A percentile compares a stretch with the other conserved stretches of the same genome.
Evolutionary conservation across 2,329 filamentous ascomycete species (phyloP).

Genomic region (Trichoderma cornu-damae): DNA sequence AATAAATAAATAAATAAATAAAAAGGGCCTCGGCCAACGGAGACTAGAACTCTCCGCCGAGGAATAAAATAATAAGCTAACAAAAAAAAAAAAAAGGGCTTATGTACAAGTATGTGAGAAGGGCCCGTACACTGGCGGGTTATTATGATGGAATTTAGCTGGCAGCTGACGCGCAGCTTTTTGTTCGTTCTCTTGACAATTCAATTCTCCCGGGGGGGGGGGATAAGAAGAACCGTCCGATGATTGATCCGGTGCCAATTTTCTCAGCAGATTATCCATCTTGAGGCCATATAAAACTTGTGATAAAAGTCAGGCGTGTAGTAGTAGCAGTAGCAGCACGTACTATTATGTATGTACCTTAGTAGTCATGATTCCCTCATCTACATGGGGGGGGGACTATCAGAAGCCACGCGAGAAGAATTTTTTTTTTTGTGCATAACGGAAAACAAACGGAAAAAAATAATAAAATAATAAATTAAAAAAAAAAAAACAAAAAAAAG

Average conservation of each 20-base stretch:
- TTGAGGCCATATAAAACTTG: too few relatives aligned
- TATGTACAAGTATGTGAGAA: too few relatives aligned
- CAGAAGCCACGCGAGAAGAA: not conserved
- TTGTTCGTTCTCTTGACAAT: not conserved
- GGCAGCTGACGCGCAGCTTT: constrained; percentile 7
- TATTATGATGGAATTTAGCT: not conserved
- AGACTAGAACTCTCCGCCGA: not conserved
- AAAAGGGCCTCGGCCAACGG: constrained; percentile 3
- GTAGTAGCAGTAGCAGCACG: too few relatives aligned
- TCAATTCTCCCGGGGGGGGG: too few relatives aligned
- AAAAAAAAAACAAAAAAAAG: not conserved
- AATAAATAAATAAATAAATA: not conserved
- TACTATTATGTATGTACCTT: too few relatives aligned
- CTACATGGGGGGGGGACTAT: constrained; percentile 10
- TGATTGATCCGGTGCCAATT: not conserved
- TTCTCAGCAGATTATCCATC: not conserved
- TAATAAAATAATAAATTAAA: not conserved
- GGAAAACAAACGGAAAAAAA: not conserved
- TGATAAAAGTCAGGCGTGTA: too few relatives aligned
- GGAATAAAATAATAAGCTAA: not conserved
- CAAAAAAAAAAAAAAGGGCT: not conserved
- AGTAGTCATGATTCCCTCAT: too few relatives aligned
- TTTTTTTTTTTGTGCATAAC: not conserved
- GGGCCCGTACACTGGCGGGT: too few relatives aligned
- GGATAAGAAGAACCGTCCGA: constrained; percentile 1